phyloP scores from a whole-genome alignment of 164 flowering plant genomes.

The Vitis labrusca region DNA sequence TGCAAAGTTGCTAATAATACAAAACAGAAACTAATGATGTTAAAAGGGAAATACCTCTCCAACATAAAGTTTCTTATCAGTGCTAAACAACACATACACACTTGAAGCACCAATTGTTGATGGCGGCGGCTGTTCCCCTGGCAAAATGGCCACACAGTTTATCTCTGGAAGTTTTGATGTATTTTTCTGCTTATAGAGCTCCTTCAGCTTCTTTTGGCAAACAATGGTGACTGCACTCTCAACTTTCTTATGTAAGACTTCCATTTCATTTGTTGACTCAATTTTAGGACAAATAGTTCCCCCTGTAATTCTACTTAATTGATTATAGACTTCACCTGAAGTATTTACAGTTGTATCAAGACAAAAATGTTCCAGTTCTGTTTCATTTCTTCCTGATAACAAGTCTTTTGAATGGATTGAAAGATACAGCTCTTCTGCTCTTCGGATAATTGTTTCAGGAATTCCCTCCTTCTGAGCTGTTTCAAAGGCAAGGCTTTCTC shows the following conservation, averaged over 20 bases:
- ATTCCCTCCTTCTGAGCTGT: slow-evolving; percentile 90
- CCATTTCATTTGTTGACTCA: slow-evolving; percentile 18
- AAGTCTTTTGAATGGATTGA: slow-evolving; percentile 37
- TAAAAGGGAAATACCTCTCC: slow-evolving; percentile 64
- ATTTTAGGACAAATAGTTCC: slow-evolving; percentile 1
- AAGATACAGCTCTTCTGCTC: slow-evolving; percentile 81
- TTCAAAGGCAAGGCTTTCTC: slow-evolving; percentile 97
- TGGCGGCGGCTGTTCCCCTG: slow-evolving; percentile 90
- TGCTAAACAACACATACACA: slow-evolving; percentile 74
- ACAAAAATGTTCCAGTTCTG: slow-evolving; percentile 6
- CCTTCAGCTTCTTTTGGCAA: slow-evolving; percentile 56
- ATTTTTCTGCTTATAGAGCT: slow-evolving; percentile 44
- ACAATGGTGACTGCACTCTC: slow-evolving; percentile 45
- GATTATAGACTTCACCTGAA: slow-evolving; percentile 20
- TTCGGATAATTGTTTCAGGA: slow-evolving; percentile 60
- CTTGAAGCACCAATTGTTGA: slow-evolving; percentile 84
- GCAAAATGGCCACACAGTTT: slow-evolving; percentile 52
- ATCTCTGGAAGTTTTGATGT: slow-evolving; percentile 34
- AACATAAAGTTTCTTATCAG: slow-evolving; percentile 76
- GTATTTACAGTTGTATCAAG: slow-evolving; percentile 5
- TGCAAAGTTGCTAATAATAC: neutral
- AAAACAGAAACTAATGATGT: neutral
- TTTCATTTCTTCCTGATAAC: slow-evolving; percentile 9
- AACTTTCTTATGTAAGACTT: slow-evolving; percentile 41
- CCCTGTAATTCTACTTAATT: slow-evolving; percentile 9